phyloP scores from a whole-genome alignment of 441 rosid genomes.

The Caryocar brasiliense region DNA sequence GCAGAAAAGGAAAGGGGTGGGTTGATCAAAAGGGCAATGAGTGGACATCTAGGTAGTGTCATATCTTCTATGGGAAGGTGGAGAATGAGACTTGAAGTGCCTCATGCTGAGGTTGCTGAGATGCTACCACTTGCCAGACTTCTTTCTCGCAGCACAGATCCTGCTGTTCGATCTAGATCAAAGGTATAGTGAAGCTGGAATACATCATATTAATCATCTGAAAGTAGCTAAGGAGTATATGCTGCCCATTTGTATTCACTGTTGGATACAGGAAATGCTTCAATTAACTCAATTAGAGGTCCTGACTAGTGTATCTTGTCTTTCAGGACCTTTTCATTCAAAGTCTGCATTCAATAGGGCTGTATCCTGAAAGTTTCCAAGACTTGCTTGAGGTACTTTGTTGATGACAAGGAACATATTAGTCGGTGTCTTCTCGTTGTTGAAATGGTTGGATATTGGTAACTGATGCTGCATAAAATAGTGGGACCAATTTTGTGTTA shows the following conservation, averaged over 20 bases:
- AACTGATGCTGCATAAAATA: too few species aligned
- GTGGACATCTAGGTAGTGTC: conserved; percentile 90
- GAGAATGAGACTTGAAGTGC: conserved; percentile 99
- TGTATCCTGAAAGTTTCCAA: conserved; percentile 68
- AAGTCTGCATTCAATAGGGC: conserved; percentile 74
- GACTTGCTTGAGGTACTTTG: conserved; percentile 78
- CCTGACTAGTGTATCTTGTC: conserved; percentile 7
- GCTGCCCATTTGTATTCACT: not conserved
- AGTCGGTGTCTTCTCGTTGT: too few species aligned
- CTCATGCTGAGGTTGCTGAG: conserved; percentile 95
- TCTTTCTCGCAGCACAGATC: conserved; percentile 94
- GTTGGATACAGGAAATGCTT: not conserved
- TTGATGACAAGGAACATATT: conserved; percentile 1
- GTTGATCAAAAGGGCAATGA: conserved; percentile 84
- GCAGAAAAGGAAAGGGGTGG: conserved; percentile 65
- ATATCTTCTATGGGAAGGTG: conserved; percentile 99
- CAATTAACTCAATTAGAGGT: not conserved
- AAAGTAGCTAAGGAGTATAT: not conserved
- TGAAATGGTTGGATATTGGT: too few species aligned
- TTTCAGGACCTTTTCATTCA: conserved; percentile 90
- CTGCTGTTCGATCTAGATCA: conserved; percentile 91
- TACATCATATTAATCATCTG: not conserved
- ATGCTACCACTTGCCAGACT: conserved; percentile 99
- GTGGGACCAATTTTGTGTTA: not conserved
- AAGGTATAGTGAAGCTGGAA: conserved; percentile 41